These are phyloP conservation scores for Lichenothelia convexa DNA, from an alignment of 495 filamentous ascomycete species.

Conservation along the genomic window DNA sequence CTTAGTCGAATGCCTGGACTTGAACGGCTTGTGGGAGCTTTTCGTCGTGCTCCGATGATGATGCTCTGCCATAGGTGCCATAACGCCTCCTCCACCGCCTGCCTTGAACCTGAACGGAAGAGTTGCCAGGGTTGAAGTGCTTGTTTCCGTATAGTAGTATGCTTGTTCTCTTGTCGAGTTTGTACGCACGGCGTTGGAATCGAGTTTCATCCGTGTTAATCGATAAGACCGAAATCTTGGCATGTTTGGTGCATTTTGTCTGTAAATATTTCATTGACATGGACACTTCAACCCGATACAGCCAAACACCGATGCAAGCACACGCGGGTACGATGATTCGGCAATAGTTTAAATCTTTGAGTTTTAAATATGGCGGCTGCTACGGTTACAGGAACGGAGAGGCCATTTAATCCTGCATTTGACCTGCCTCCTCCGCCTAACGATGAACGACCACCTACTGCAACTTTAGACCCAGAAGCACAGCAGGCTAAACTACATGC, in stretches of 20 bases:
- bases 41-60: constrained; percentile 90
- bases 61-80: constrained; percentile 40
- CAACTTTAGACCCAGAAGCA: constrained; percentile 10
- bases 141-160: neutral
- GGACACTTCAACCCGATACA: too few species aligned
- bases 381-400: too few species aligned
- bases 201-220: neutral
- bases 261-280: too few species aligned
- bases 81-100: constrained; percentile 46
- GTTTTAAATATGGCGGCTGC: too few species aligned
- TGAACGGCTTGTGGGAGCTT: constrained; percentile 67
- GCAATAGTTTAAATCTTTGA: too few species aligned
- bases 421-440: too few species aligned
- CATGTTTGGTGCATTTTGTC: neutral
- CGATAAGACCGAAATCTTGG: neutral
- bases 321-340: too few species aligned
- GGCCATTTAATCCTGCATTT: too few species aligned
- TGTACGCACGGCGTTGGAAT: neutral
- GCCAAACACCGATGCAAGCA: too few species aligned
- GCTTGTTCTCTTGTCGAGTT: neutral
- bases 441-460: constrained; percentile 10
- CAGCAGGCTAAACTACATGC: constrained; percentile 11
- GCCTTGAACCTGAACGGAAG: constrained; percentile 79
- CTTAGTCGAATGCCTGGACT: constrained; percentile 78
- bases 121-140: constrained; percentile 30